Conservation (phyloP, 2,329 filamentous ascomycete genomes). For the Neurospora sp. region DNA sequence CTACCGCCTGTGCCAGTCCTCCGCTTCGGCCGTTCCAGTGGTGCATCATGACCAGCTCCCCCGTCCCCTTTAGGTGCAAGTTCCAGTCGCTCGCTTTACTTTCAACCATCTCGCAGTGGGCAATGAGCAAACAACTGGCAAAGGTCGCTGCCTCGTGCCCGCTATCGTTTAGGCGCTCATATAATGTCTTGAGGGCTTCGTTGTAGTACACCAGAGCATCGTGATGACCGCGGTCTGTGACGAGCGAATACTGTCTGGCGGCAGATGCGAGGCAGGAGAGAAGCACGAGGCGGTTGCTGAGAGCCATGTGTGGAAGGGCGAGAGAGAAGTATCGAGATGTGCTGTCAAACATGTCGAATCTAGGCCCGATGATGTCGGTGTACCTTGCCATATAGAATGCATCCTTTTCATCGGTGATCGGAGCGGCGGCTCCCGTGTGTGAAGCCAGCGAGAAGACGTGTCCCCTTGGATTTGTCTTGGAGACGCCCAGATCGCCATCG, state of each 20-base stretch:
- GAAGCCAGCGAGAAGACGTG: neutral
- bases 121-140: conserved; percentile 3
- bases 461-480: neutral
- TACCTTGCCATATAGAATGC: neutral
- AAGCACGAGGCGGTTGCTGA: neutral
- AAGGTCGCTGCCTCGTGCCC: conserved; percentile 1
- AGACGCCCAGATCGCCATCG: neutral
- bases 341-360: conserved; percentile 2
- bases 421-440: neutral
- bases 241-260: conserved; percentile 1
- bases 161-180: neutral
- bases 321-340: neutral
- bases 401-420: neutral
- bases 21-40: conserved; percentile 1
- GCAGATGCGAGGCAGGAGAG: neutral
- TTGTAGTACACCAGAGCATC: conserved; percentile 1
- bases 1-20: neutral
- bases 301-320: neutral
- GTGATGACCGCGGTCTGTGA: neutral
- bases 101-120: conserved; percentile 2
- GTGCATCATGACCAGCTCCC: neutral
- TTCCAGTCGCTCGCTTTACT: conserved; percentile 1
- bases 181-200: neutral
- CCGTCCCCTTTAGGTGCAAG: conserved; percentile 1
- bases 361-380: conserved; percentile 1